Conservation (phyloP, 352 stramenopile species). For the Peronospora tabacina region DNA sequence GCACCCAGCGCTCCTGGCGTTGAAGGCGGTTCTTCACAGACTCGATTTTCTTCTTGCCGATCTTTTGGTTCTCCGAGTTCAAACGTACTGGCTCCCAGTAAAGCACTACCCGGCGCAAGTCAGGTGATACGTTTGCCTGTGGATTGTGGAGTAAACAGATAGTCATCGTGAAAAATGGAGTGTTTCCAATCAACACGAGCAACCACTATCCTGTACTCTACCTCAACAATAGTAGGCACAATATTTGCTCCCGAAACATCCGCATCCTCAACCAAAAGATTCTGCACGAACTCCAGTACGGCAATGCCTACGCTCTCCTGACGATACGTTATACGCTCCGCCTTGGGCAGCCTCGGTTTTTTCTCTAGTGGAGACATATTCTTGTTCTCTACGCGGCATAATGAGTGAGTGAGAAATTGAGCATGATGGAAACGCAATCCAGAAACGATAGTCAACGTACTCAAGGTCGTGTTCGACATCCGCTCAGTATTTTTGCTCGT, state of each 20-base stretch:
- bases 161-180: not conserved
- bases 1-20: constrained; percentile 59
- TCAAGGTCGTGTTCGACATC: constrained; percentile 38
- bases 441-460: constrained; percentile 21
- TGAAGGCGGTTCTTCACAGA: constrained; percentile 56
- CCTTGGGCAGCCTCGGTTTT: constrained; percentile 51
- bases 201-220: constrained; percentile 11
- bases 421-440: not conserved
- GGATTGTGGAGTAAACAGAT: constrained; percentile 1
- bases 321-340: constrained; percentile 60
- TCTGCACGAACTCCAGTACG: constrained; percentile 62
- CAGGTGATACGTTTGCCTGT: constrained; percentile 59
- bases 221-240: constrained; percentile 62
- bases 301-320: constrained; percentile 64
- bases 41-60: constrained; percentile 67
- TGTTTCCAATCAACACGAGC: not conserved
- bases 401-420: too few species aligned
- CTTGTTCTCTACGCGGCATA: constrained; percentile 47
- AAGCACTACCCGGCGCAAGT: constrained; percentile 57
- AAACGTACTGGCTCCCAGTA: constrained; percentile 65
- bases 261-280: constrained; percentile 54
- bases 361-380: constrained; percentile 60
- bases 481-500: constrained; percentile 42
- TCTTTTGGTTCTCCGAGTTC: constrained; percentile 61
- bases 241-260: constrained; percentile 52